Conservation (phyloP, 345 rosid genomes). For the Eucalyptus cladocalyx region DNA sequence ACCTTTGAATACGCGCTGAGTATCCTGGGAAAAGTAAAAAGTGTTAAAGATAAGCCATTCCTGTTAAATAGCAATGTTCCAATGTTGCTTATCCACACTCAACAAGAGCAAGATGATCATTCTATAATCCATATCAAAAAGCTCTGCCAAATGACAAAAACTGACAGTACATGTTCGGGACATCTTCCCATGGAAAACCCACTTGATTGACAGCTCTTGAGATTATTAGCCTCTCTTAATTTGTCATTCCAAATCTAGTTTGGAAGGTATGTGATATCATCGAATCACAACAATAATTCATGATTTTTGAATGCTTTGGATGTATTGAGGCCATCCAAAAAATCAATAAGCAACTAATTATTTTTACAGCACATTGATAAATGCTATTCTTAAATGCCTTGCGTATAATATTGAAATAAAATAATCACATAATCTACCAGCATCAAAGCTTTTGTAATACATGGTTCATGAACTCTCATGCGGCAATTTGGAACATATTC, state of each 20-base stretch:
- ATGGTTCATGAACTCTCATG: neutral
- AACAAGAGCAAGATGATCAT: neutral
- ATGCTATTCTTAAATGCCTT: neutral
- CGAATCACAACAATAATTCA: neutral
- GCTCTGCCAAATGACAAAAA: neutral
- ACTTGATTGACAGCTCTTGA: neutral
- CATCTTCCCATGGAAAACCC: neutral
- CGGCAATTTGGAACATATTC: neutral
- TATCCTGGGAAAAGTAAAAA: conserved; percentile 24
- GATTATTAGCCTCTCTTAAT: neutral
- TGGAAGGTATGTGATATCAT: neutral
- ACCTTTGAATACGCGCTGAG: conserved; percentile 48
- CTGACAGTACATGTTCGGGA: neutral
- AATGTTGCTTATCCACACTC: neutral
- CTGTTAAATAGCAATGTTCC: neutral
- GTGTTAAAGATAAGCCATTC: neutral
- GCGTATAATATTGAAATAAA: neutral
- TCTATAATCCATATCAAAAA: neutral
- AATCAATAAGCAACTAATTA: neutral
- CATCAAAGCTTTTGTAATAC: neutral
- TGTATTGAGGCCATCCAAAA: neutral
- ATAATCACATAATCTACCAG: neutral
- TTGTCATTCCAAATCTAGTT: neutral
- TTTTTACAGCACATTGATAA: neutral
- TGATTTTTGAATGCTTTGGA: neutral